A percentile compares a stretch with the other conserved stretches of the same genome.
Evolutionary conservation across 2,329 filamentous ascomycete species (phyloP).

Genomic region (Rhinocladiella mackenziei): DNA sequence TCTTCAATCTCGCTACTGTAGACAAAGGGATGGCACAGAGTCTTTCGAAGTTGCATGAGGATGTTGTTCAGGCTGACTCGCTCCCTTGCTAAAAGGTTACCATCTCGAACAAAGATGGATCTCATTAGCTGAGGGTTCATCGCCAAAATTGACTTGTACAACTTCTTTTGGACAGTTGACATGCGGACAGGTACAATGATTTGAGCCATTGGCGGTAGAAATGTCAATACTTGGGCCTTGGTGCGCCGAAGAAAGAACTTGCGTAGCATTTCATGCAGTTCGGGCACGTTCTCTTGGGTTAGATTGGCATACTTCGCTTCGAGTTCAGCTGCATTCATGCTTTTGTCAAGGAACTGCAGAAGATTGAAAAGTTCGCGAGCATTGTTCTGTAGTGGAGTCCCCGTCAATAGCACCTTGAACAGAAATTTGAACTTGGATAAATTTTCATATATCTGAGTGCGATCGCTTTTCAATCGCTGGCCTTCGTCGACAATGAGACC

Average conservation of each 20-base stretch:
- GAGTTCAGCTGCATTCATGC: slow-evolving; percentile 64
- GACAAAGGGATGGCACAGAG: slow-evolving; percentile 91
- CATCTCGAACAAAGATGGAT: slow-evolving; percentile 69
- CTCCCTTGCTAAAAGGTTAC: slow-evolving; percentile 61
- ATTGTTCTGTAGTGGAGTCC: slow-evolving; percentile 81
- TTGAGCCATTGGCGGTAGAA: slow-evolving; percentile 87
- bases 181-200: slow-evolving; percentile 96
- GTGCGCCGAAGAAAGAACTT: slow-evolving; percentile 71
- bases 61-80: slow-evolving; percentile 87
- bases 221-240: slow-evolving; percentile 84
- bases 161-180: slow-evolving; percentile 86
- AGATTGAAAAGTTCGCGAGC: slow-evolving; percentile 92
- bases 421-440: slow-evolving; percentile 70
- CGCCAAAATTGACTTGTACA: slow-evolving; percentile 88
- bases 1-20: slow-evolving; percentile 92
- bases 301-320: slow-evolving; percentile 74
- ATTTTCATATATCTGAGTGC: slow-evolving; percentile 72
- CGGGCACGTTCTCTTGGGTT: slow-evolving; percentile 73
- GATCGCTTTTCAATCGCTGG: slow-evolving; percentile 90
- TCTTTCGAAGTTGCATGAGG: slow-evolving; percentile 89
- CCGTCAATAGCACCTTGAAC: slow-evolving; percentile 78
- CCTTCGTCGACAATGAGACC: slow-evolving; percentile 92
- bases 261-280: slow-evolving; percentile 78
- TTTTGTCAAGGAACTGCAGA: slow-evolving; percentile 84
- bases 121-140: slow-evolving; percentile 87